Evolutionary conservation across 306 rosid species (phyloP).

Genomic region (Elaeagnus macrophylla): DNA sequence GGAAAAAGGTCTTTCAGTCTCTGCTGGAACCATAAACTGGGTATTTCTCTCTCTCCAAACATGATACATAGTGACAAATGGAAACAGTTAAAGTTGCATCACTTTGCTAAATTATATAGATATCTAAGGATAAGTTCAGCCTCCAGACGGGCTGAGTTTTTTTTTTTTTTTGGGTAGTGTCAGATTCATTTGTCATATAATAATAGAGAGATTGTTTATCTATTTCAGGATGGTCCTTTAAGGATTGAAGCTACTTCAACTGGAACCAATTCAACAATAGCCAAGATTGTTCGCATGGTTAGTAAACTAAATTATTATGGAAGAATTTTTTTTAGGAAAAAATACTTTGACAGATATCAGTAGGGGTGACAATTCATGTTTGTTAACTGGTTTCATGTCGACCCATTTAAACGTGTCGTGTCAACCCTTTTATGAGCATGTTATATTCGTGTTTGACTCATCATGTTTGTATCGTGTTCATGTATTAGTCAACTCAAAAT

Average conservation of each 20-base stretch:
- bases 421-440: too few species aligned
- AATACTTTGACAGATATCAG: too few species aligned
- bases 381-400: too few species aligned
- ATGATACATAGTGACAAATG: too few species aligned
- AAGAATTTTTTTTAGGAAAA: too few species aligned
- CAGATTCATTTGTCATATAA: neutral
- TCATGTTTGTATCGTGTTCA: too few species aligned
- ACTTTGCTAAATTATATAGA: neutral
- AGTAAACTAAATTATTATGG: constrained; percentile 22
- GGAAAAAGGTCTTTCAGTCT: constrained; percentile 75
- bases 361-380: too few species aligned
- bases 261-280: constrained; percentile 81
- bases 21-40: constrained; percentile 95
- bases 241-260: constrained; percentile 93
- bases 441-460: too few species aligned
- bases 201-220: constrained; percentile 8
- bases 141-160: neutral
- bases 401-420: too few species aligned
- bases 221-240: constrained; percentile 92
- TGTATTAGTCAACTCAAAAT: too few species aligned
- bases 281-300: constrained; percentile 91
- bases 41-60: constrained; percentile 27
- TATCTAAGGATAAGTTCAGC: neutral
- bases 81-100: neutral
- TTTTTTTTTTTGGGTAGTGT: neutral